Conservation (phyloP, 2,329 filamentous ascomycete species). For the Malbranchea zuffiana region DNA sequence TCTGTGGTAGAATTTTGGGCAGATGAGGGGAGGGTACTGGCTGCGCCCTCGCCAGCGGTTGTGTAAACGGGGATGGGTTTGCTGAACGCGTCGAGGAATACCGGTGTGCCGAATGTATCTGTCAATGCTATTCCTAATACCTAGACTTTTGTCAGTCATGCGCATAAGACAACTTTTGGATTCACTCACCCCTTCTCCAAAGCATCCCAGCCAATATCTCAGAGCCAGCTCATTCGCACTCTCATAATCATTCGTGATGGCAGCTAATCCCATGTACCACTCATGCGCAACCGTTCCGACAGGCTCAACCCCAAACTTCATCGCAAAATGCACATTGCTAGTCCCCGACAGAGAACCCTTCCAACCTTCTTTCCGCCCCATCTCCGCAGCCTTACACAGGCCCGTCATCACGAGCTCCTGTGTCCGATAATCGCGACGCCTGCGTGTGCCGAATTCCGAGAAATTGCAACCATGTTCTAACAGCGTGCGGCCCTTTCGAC, state of each 20-base stretch:
- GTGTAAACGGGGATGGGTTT: conserved; percentile 47
- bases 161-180: not conserved
- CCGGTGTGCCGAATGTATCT: conserved; percentile 87
- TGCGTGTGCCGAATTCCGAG: conserved; percentile 85
- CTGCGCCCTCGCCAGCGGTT: conserved; percentile 31
- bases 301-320: conserved; percentile 75
- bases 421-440: conserved; percentile 86
- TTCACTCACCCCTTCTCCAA: conserved; percentile 57
- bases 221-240: conserved; percentile 75
- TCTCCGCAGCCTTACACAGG: conserved; percentile 64
- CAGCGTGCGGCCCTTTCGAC: conserved; percentile 64
- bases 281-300: conserved; percentile 91
- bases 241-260: conserved; percentile 76
- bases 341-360: conserved; percentile 71
- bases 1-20: conserved; percentile 29
- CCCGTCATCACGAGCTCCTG: conserved; percentile 86
- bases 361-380: conserved; percentile 53
- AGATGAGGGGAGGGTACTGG: conserved; percentile 31
- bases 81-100: conserved; percentile 77
- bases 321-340: conserved; percentile 93
- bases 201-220: conserved; percentile 81
- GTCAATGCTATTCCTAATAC: conserved; percentile 82
- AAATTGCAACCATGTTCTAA: conserved; percentile 75
- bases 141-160: conserved; percentile 18
- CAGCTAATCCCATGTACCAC: conserved; percentile 98